Base-by-base conservation (phyloP, 1,284 basidiomycete genomes). In the Ustilago curta region DNA sequence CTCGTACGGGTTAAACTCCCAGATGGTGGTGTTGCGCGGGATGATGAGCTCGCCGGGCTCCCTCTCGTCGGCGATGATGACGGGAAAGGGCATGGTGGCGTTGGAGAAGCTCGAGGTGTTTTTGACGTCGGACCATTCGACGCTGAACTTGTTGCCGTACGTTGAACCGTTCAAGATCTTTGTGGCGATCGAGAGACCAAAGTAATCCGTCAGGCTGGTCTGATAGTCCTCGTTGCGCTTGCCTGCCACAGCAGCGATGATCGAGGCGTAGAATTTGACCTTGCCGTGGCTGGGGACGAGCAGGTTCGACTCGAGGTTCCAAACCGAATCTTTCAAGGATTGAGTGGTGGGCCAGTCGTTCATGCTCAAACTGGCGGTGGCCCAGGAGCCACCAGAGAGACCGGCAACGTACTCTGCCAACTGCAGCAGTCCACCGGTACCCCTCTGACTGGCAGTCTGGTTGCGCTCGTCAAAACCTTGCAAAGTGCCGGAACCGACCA, bases 1-100 rank as follows among this genome's bases (percentile, higher is more conserved):
- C 72, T 88, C 87, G 59, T 80, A 86, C 0, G 86, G 86, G 1
- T 83, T 87, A 58, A 87, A 87, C 70, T 88, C 87, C 80, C 85
- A 88, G 53, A 82, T 80, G 16, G 78, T 73, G 12, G 76, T 85
- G 70, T 88, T 88, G 43, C 77, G 76, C 8, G 86, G 80, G 47
- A 87, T 81, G 65, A 87, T 78, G 12, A 85, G 54, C 70, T 87
- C 83, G 42, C 84, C 84, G 1, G 80, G 80, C 67, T 87, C 86
- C n/a, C 87, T 84, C 81, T 88, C 87, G 35, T 86, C 87, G 4
- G 87, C 85, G 40, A 88, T 85, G 72, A 87, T 86, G 77, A 88
- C 86, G 1, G 87, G 84, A 53, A 76, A 81, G 6, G 84, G 84
- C 49, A 75, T 77, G 4, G 62, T 60, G 23, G 76, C 76, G 16